Evolutionary conservation across 179 eudicot species (phyloP).

Genomic region (Vitellaria paradoxa): DNA sequence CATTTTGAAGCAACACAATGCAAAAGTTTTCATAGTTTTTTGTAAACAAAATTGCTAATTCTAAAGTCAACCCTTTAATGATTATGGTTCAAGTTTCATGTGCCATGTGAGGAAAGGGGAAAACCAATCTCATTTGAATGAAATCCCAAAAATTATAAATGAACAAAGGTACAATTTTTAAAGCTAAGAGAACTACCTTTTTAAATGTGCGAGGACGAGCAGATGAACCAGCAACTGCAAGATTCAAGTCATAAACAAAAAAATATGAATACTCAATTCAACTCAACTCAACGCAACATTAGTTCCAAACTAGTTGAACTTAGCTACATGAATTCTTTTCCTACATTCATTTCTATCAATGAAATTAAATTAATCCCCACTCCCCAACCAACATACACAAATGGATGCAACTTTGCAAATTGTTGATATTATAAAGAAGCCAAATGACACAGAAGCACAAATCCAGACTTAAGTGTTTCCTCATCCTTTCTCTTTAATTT

Average conservation of each 20-base stretch:
- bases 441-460: neutral
- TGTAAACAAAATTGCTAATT: neutral
- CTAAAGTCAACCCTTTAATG: neutral
- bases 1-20: neutral
- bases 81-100: slow-evolving; percentile 3
- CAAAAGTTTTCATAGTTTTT: neutral
- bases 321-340: too few species aligned
- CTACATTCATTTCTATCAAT: too few species aligned
- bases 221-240: slow-evolving; percentile 62
- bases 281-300: neutral
- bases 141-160: neutral
- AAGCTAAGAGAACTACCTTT: slow-evolving; percentile 34
- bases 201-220: slow-evolving; percentile 82
- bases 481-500: neutral
- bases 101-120: neutral
- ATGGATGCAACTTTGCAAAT: neutral
- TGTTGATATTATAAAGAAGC: neutral
- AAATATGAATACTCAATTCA: neutral
- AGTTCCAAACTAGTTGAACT: too few species aligned
- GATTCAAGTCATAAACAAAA: slow-evolving; percentile 11
- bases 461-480: neutral
- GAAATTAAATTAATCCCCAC: neutral
- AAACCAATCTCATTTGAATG: neutral
- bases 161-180: neutral
- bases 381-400: neutral